Percentiles rank a stretch among this genome's conserved stretches.
phyloP scores from a whole-genome alignment of 257 asterid species.

The Nicotiana obtusifolia region DNA sequence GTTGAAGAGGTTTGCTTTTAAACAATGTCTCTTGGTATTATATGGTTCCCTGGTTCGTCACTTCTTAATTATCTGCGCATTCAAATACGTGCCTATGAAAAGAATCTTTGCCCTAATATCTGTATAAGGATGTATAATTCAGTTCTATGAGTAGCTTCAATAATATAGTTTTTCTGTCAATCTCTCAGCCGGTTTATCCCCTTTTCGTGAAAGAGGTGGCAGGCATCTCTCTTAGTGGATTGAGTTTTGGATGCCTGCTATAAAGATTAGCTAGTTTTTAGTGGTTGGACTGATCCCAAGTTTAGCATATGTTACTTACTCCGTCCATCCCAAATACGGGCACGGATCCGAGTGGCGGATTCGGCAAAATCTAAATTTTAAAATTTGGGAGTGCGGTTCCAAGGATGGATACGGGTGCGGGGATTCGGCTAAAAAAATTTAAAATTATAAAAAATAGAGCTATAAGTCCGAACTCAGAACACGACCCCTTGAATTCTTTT shows the following conservation, averaged over 20 bases:
- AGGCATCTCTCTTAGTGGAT: background rate
- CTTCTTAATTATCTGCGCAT: background rate
- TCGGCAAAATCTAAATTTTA: no score
- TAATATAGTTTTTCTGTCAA: background rate
- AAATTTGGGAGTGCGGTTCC: no score
- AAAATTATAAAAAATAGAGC: no score
- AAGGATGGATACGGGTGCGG: no score
- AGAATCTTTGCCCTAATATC: background rate
- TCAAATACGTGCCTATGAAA: background rate
- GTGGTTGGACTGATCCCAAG: background rate
- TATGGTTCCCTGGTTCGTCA: background rate
- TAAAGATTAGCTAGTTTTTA: slow-evolving; percentile 1
- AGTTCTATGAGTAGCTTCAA: background rate
- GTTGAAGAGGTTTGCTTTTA: slow-evolving; percentile 76
- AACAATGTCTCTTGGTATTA: slow-evolving; percentile 4
- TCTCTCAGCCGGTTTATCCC: background rate
- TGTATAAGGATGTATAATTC: background rate
- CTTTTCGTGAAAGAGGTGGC: background rate
- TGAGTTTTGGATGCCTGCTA: background rate
- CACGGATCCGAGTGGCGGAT: no score
- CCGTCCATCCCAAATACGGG: background rate
- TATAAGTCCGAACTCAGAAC: no score
- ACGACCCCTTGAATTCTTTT: no score
- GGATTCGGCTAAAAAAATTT: no score
- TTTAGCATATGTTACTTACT: background rate